Evolutionary conservation across 345 rosid genomes (phyloP).

Genomic region (Pelargonium nanum): DNA sequence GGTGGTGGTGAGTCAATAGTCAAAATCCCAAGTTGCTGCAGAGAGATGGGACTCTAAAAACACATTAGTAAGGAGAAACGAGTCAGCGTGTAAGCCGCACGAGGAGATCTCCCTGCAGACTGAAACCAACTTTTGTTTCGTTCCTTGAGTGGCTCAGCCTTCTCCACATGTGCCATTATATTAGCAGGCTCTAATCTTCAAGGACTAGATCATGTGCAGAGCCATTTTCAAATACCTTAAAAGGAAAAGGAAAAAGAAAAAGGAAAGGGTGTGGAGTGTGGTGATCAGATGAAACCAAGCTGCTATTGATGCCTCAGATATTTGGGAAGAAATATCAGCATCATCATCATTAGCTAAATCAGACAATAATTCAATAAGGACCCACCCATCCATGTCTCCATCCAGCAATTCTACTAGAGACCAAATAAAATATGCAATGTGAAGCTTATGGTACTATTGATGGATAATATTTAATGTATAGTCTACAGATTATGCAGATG

Average conservation of each 20-base stretch:
- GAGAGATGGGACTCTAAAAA: background rate
- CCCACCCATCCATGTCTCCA: background rate
- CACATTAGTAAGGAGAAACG: constrained; percentile 5
- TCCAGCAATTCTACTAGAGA: too few relatives aligned
- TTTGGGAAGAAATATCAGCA: background rate
- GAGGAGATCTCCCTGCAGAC: constrained; percentile 37
- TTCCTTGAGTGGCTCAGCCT: constrained; percentile 1
- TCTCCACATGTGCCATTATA: constrained; percentile 14
- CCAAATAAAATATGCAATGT: background rate
- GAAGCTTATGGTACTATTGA: too few relatives aligned
- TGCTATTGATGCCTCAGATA: background rate
- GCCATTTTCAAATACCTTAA: background rate
- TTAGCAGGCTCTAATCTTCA: background rate
- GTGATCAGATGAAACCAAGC: background rate
- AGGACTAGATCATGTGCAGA: constrained; percentile 16
- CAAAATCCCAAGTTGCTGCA: constrained; percentile 22
- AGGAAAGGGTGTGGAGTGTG: too few relatives aligned
- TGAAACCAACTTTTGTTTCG: constrained; percentile 9
- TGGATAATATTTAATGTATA: too few relatives aligned
- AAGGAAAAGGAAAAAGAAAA: too few relatives aligned
- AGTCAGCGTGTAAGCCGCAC: constrained; percentile 59
- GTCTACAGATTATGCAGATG: background rate
- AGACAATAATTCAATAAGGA: background rate
- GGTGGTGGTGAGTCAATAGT: constrained; percentile 32
- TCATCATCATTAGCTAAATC: background rate